These are phyloP conservation scores for Senna siamea DNA, from an alignment of 306 rosid species.

Conservation along the genomic window DNA sequence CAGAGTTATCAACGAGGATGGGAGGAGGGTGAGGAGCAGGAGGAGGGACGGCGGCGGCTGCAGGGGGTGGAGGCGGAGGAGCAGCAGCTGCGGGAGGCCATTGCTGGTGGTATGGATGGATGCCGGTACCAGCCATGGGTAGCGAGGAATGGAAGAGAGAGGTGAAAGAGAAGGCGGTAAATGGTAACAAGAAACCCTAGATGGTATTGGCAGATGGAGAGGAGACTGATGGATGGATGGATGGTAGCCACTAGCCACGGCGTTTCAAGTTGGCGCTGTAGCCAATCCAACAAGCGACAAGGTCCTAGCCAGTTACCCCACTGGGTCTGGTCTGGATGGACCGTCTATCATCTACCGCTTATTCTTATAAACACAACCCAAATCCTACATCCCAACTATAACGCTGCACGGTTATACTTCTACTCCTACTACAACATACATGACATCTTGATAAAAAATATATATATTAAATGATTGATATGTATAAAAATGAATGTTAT, in stretches of 20 bases:
- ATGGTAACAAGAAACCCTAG: neutral
- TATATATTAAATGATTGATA: no score
- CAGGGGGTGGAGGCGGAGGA: slow-evolving; percentile 68
- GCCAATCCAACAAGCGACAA: no score
- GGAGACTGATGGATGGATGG: neutral
- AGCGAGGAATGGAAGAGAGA: no score
- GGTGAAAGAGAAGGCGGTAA: neutral
- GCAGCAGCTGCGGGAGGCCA: slow-evolving; percentile 71
- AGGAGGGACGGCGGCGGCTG: slow-evolving; percentile 34
- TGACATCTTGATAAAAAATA: no score
- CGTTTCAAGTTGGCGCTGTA: neutral
- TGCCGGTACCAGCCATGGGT: slow-evolving; percentile 92
- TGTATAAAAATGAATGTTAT: no score
- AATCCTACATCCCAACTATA: no score
- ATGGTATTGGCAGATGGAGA: neutral
- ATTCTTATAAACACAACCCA: no score
- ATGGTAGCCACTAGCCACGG: neutral
- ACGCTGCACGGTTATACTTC: no score
- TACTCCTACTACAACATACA: no score
- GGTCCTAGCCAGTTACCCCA: no score
- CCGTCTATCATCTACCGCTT: no score
- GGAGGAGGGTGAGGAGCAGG: slow-evolving; percentile 50
- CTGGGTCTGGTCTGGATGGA: no score
- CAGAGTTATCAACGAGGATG: slow-evolving; percentile 54
- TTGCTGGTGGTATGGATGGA: slow-evolving; percentile 95